These are phyloP conservation scores for Mycosphaerelloides madeirae DNA, from an alignment of 2,329 filamentous ascomycete species.

Conservation along the genomic window DNA sequence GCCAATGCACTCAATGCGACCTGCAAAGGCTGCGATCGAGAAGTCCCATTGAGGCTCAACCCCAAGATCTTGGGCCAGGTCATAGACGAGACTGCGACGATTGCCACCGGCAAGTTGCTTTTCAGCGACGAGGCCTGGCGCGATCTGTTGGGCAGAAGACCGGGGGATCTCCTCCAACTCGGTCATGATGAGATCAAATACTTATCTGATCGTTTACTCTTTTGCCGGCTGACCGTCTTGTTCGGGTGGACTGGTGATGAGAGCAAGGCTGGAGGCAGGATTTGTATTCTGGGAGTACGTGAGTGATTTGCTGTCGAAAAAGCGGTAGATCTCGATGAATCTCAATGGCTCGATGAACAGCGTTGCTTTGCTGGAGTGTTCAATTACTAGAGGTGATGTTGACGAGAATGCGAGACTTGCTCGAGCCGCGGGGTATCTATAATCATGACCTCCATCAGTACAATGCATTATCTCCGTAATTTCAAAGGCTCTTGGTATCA, in stretches of 20 bases:
- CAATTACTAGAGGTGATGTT: too few species aligned
- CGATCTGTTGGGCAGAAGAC: constrained; percentile 44
- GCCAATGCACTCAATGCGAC: constrained; percentile 41
- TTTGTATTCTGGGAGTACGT: constrained; percentile 40
- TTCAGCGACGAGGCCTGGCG: constrained; percentile 52
- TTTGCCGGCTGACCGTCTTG: constrained; percentile 49
- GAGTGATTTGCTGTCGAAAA: constrained; percentile 27
- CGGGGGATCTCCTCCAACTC: constrained; percentile 41
- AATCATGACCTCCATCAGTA: too few species aligned
- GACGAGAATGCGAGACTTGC: too few species aligned
- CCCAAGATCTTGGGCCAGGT: constrained; percentile 42
- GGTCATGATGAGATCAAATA: constrained; percentile 40
- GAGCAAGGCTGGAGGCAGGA: constrained; percentile 27
- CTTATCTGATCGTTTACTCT: constrained; percentile 50
- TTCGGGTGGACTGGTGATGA: constrained; percentile 50
- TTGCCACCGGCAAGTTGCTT: constrained; percentile 50
- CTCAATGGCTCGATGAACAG: too few species aligned
- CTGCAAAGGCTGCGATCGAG: constrained; percentile 41
- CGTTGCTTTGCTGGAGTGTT: too few species aligned
- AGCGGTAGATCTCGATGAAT: too few species aligned
- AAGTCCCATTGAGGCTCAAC: constrained; percentile 37
- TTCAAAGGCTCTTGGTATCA: too few species aligned
- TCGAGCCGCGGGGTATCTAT: too few species aligned
- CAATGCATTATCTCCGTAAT: too few species aligned
- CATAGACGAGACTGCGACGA: constrained; percentile 54